Base-by-base conservation (phyloP, 768 basidiomycete species). In the Amanita pallidorosea region DNA sequence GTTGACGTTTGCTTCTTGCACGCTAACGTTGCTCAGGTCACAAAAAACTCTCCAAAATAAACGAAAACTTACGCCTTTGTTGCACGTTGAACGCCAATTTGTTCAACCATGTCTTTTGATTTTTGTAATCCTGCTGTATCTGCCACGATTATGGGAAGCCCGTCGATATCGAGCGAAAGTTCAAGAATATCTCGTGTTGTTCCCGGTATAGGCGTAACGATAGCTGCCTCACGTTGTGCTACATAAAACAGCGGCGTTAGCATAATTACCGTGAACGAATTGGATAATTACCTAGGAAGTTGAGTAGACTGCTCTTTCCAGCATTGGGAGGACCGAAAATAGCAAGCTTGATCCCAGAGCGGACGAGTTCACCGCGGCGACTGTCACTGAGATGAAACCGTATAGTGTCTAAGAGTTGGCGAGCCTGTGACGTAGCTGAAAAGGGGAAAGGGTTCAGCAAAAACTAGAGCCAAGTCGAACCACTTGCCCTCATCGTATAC, bases 291-390 rank as follows among this genome's bases (percentile, higher is more conserved):
- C 91, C 87, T 11, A 95, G 70, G 61, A 82, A 90, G 59, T 95
- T 95, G 43, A 91, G 72, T 17, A 92, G 63, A 58, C 84, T 88
- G 60, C 88, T 92, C 68, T 95, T 96, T n/a, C 92, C 93, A 1
- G 86, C 90, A 58, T 96, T 96, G 0, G 93, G 88, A 20, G 91
- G 89, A 1, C 92, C 92, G 59, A 93, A 92, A 35, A 96, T 93
- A 12, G 88, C 84, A 7, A 95, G 70, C 41, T 79, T 81, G 44
- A 94, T 77, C 2, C 92, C 93, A 1, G 81, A 78, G 11, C 89
- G 81, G 53, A 93, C 68, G 46, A 95, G 81, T 62, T 95, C 92
- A 0, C 91, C 90, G 33, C 84, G 73, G 17, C 83, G 77, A 43
- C 76, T 79, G 63, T 93, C 90, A 5, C 74, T 63, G 1, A 94